Evolutionary conservation across 2,329 filamentous ascomycete species (phyloP), one percentile per base, ranked within the genome.

Genomic region (Botrytis elliptica): DNA sequence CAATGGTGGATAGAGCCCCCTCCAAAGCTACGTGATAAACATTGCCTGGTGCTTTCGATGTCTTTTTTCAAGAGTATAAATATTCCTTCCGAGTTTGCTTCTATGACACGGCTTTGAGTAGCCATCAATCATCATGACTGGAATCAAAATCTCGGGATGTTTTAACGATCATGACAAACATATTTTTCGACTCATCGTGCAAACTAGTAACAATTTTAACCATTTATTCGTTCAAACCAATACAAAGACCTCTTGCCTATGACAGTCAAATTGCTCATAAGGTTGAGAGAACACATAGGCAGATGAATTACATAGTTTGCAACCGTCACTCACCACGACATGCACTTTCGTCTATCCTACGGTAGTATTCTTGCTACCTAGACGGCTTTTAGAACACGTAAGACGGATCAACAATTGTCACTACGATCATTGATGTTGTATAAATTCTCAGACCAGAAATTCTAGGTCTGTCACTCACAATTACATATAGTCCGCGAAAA

Each of bases 301-400:
- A 18, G 33, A n/a, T 25, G 0, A 14, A 14, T 4, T 25, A 60
- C 3, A 7, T 38, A 60, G 4, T 38, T 38, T 60, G 18, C 33
- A 4, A 22, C 22, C 4, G 0, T 40, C 59, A 40, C 12, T 14
- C 2, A 22, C n/a, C 1, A n/a, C 3, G 10, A 10, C 10, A n/a
- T 4, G 25, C 12, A 0, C 25, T 16, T 40, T n/a, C 1, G 3
- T 16, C 7, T n/a, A 3, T 18, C 10, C 36, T n/a, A 40, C 40
- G 59, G 25, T 14, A 63, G 2, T 12, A 29, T 29, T 29, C 29
- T 29, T 29, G 29, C 29, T 29, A 2, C 29, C 29, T 29, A 29
- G 29, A 29, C 29, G 29, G 33, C 0, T 33, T 33, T 33, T 33
- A 33, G 33, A 33, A 33, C 33, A 33, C 33, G 33, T 33, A 33